phyloP scores from a whole-genome alignment of 1,139 yeast species.

The Lodderomyces theae region DNA sequence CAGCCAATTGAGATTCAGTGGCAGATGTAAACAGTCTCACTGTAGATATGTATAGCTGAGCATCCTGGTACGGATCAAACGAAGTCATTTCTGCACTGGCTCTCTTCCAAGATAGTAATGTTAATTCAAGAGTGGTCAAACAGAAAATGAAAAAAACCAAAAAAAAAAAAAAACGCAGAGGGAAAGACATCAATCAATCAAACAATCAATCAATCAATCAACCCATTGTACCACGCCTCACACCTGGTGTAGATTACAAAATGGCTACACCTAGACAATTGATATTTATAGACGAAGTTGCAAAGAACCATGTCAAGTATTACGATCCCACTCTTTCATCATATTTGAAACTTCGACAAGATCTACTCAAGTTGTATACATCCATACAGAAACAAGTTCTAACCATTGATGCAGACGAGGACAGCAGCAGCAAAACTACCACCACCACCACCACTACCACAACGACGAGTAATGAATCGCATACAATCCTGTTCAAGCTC shows the following conservation, averaged over 20 bases:
- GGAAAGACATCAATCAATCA: too few relatives aligned
- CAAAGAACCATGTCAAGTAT: slow-evolving; percentile 29
- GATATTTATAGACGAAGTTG: slow-evolving; percentile 30
- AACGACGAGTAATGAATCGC: slow-evolving; percentile 5
- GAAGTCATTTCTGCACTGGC: too few relatives aligned
- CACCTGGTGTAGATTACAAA: background rate
- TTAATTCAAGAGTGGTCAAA: too few relatives aligned
- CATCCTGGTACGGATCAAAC: slow-evolving; percentile 9
- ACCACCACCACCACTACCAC: too few relatives aligned
- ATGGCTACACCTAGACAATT: slow-evolving; percentile 11
- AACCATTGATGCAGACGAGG: slow-evolving; percentile 9
- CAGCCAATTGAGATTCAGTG: background rate
- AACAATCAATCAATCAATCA: too few relatives aligned
- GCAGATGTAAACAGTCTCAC: slow-evolving; percentile 10
- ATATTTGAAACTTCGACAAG: slow-evolving; percentile 36
- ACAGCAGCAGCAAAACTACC: slow-evolving; percentile 12
- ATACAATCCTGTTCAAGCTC: slow-evolving; percentile 13
- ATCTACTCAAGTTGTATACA: slow-evolving; percentile 24
- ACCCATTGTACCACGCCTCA: too few relatives aligned
- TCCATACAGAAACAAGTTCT: slow-evolving; percentile 14
- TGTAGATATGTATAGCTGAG: slow-evolving; percentile 12
- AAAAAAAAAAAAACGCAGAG: too few relatives aligned
- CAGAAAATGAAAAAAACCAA: too few relatives aligned
- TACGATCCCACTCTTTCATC: slow-evolving; percentile 34
- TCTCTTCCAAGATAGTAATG: too few relatives aligned